These are phyloP conservation scores for Cerioporus squamosus DNA, from an alignment of 1,284 basidiomycete genomes.

Conservation along the genomic window DNA sequence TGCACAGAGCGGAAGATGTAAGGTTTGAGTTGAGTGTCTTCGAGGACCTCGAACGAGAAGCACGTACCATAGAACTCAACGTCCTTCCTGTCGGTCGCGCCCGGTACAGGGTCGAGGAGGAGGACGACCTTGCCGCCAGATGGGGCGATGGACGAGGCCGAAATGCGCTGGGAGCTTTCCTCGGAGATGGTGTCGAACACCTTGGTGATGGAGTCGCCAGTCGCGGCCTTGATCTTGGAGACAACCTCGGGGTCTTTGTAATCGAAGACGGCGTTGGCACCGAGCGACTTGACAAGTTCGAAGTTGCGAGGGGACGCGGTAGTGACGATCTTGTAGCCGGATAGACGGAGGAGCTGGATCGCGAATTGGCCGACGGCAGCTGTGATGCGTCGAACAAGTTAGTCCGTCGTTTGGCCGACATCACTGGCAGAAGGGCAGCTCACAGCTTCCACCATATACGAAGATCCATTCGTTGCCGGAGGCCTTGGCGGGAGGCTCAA, in stretches of 20 bases:
- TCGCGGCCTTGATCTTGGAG: slow-evolving; percentile 23
- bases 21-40: neutral
- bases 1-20: neutral
- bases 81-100: slow-evolving; percentile 7
- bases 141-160: slow-evolving; percentile 19
- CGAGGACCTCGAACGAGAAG: neutral
- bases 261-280: slow-evolving; percentile 45
- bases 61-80: slow-evolving; percentile 6
- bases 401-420: neutral
- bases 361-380: slow-evolving; percentile 47
- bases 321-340: slow-evolving; percentile 46
- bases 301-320: slow-evolving; percentile 44
- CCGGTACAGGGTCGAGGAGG: neutral
- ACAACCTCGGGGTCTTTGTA: slow-evolving; percentile 27
- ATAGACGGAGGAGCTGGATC: slow-evolving; percentile 45
- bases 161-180: slow-evolving; percentile 19
- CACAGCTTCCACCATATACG: slow-evolving; percentile 38
- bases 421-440: neutral
- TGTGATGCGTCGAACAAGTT: neutral
- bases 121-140: slow-evolving; percentile 23
- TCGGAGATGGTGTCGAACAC: slow-evolving; percentile 27
- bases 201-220: slow-evolving; percentile 21
- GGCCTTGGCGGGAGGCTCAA: slow-evolving; percentile 28
- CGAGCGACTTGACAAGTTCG: slow-evolving; percentile 41
- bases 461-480: slow-evolving; percentile 31